Conservation (phyloP, 768 basidiomycete species). For the Mrakia hoshinonis region DNA sequence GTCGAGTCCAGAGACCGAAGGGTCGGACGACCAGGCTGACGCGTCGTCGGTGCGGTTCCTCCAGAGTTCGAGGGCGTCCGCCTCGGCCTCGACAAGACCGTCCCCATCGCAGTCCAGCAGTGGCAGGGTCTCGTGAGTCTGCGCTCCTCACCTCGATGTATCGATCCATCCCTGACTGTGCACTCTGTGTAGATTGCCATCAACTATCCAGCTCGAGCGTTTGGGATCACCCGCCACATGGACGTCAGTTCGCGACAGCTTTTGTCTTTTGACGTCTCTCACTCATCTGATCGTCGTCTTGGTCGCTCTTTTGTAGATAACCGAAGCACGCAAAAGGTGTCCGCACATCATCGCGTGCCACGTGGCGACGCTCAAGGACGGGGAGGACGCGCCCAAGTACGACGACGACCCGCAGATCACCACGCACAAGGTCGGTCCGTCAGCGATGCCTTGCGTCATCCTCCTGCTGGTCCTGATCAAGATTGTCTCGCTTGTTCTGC, state of each 20-base stretch:
- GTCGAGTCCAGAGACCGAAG: background rate
- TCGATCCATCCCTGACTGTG: background rate
- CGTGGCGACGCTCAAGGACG: constrained; percentile 75
- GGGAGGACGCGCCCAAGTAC: constrained; percentile 73
- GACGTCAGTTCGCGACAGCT: constrained; percentile 44
- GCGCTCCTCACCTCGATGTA: background rate
- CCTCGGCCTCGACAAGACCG: constrained; percentile 38
- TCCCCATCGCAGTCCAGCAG: constrained; percentile 72
- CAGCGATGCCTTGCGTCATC: too few species aligned
- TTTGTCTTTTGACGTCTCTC: constrained; percentile 15
- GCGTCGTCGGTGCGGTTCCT: constrained; percentile 2
- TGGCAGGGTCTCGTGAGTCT: constrained; percentile 58
- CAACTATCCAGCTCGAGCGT: constrained; percentile 87
- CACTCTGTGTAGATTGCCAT: constrained; percentile 58
- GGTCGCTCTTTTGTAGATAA: constrained; percentile 35
- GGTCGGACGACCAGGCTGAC: background rate
- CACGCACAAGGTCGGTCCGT: constrained; percentile 74
- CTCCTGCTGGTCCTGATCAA: background rate
- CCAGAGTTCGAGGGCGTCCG: constrained; percentile 37
- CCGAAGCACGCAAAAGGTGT: constrained; percentile 73
- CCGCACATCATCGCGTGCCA: constrained; percentile 78
- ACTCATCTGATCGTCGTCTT: background rate
- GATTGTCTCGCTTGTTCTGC: background rate
- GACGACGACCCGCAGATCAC: constrained; percentile 79
- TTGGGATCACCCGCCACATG: constrained; percentile 86